phyloP scores from a whole-genome alignment of 192 early-diverging fungal genomes.

The Coemansia sp. region DNA sequence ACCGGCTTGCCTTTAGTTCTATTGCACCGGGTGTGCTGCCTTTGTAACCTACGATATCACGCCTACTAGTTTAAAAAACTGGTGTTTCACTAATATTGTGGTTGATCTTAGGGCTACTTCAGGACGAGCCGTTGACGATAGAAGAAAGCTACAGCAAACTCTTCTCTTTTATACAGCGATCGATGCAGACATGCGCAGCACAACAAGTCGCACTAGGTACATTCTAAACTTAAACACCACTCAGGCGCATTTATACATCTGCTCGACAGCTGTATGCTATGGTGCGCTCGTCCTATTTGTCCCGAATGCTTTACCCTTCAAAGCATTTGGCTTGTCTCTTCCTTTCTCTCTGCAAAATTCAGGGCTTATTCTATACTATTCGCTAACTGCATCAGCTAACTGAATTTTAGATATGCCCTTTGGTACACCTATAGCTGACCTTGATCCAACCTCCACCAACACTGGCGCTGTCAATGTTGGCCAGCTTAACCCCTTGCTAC shows the following conservation, averaged over 20 bases:
- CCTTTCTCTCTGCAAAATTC: neutral
- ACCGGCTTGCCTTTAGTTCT: neutral
- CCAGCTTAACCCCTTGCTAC: neutral
- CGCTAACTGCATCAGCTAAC: neutral
- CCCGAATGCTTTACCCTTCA: neutral
- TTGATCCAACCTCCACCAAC: neutral
- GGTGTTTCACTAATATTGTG: neutral
- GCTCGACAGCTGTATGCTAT: neutral
- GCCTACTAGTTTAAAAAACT: neutral
- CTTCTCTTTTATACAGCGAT: conserved; percentile 25
- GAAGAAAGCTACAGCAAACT: conserved; percentile 18
- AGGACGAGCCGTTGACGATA: neutral
- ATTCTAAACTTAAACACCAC: neutral
- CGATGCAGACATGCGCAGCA: neutral
- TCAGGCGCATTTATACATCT: neutral
- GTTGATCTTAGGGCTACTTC: neutral
- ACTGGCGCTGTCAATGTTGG: neutral
- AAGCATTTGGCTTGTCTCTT: neutral
- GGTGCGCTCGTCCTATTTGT: neutral
- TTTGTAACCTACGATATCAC: neutral
- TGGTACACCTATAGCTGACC: neutral
- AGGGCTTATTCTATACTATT: neutral
- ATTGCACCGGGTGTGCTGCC: neutral
- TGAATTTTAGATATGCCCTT: neutral
- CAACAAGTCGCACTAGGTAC: neutral